Base-by-base conservation (phyloP, 192 early-diverging fungal genomes). In the Coemansia sp. region DNA sequence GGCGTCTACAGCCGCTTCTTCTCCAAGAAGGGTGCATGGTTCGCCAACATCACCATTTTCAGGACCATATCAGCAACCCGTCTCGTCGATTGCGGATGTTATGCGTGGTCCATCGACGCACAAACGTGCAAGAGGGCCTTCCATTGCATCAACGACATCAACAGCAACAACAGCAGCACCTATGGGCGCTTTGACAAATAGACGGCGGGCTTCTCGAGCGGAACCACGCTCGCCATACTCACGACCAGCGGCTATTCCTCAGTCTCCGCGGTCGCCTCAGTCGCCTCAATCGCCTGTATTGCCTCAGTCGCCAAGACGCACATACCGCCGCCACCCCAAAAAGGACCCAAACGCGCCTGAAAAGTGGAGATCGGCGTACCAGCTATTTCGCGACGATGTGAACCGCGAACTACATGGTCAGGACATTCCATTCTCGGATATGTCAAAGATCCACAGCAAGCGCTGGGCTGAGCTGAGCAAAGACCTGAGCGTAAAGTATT, bases 401-500 rank as follows among this genome's bases (percentile, higher is more conserved):
- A 78, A 83, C 58, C 75, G 69, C 12, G 81, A 83, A 62, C 64
- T 83, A 12, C 69, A 71, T 2, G 81, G 76, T 0, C 71, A 69
- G 39, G 73, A 78, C 6, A 74, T 83, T 53, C 72, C 68, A 11
- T 83, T 83, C 45, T 71, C 72, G 5, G 72, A 83, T n/a, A 83
- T 83, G 81, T 83, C 81, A 16, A 77, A 68, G 57, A 74, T 83
- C 51, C 81, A 83, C 58, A 83, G 81, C 66, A 75, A 72, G 61
- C 68, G 69, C 21, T 83, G 81, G 81, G 34, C 76, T 9, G 72
- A 75, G 65, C 60, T 83, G 62, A 60, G 49, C 46, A 45, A 67
- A 5, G 69, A 83, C 0, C 51, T 64, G 23, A 53, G 73, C 11
- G 63, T 56, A 12, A 62, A 51, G 62, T 83, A 83, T 36, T 68